These are phyloP conservation scores for Daldinia sp. DNA, from an alignment of 2,329 filamentous ascomycete genomes.

Conservation along the genomic window DNA sequence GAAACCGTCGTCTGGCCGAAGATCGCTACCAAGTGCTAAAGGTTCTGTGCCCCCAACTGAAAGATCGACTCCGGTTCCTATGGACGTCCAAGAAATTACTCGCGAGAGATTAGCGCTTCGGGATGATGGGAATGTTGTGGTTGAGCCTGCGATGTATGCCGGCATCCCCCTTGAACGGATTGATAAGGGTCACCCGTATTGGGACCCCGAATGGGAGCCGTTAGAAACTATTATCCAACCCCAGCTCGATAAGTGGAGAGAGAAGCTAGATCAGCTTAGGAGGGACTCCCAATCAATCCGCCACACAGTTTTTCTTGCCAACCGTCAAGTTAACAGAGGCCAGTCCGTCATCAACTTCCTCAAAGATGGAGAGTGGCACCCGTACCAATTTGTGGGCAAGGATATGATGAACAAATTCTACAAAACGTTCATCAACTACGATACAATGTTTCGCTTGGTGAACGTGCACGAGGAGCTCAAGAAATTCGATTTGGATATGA, in stretches of 20 bases:
- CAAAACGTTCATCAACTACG: slow-evolving; percentile 58
- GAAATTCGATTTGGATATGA: slow-evolving; percentile 61
- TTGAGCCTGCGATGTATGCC: slow-evolving; percentile 59
- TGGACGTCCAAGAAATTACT: slow-evolving; percentile 53
- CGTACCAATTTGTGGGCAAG: slow-evolving; percentile 65
- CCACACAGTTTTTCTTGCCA: slow-evolving; percentile 60
- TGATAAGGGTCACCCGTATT: slow-evolving; percentile 59
- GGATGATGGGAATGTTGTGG: slow-evolving; percentile 59
- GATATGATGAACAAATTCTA: slow-evolving; percentile 55
- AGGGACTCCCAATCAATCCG: slow-evolving; percentile 43
- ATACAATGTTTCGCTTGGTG: slow-evolving; percentile 64
- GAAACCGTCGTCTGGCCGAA: slow-evolving; percentile 43
- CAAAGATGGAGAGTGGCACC: slow-evolving; percentile 59
- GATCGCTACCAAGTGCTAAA: slow-evolving; percentile 44
- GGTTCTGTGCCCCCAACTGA: slow-evolving; percentile 39
- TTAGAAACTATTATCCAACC: slow-evolving; percentile 54
- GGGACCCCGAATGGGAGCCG: slow-evolving; percentile 62
- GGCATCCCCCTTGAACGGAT: slow-evolving; percentile 64
- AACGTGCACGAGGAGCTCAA: slow-evolving; percentile 62
- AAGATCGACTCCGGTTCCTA: slow-evolving; percentile 29
- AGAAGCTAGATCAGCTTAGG: slow-evolving; percentile 52
- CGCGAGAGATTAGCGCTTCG: slow-evolving; percentile 54
- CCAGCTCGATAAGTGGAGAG: slow-evolving; percentile 57
- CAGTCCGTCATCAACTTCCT: slow-evolving; percentile 62
- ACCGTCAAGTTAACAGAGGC: slow-evolving; percentile 65